phyloP scores from a whole-genome alignment of 169 alveolate species.

The Theileria equi region DNA sequence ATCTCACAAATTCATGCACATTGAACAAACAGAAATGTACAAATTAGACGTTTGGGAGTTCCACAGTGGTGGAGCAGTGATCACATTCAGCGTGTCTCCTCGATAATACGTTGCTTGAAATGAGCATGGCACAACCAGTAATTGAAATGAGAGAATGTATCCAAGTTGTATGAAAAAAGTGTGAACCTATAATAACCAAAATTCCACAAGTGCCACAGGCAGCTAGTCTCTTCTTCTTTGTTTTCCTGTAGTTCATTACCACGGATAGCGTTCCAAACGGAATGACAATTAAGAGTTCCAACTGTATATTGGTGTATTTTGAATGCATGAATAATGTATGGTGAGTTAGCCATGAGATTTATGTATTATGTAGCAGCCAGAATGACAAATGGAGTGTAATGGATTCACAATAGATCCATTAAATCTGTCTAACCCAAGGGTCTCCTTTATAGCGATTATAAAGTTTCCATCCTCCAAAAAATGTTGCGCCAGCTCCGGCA shows the following conservation, averaged over 20 bases:
- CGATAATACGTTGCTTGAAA: slow-evolving; percentile 36
- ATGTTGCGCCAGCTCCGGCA: too few relatives aligned
- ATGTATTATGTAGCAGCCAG: not conserved
- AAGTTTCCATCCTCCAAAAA: too few relatives aligned
- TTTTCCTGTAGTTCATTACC: slow-evolving; percentile 42
- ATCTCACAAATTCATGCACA: too few relatives aligned
- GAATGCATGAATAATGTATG: not conserved
- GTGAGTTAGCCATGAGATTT: not conserved
- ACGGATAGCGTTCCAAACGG: slow-evolving; percentile 48
- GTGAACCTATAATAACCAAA: slow-evolving; percentile 1
- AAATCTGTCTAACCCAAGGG: too few relatives aligned
- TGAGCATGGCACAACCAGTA: slow-evolving; percentile 56
- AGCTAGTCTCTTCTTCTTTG: not conserved
- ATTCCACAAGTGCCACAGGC: slow-evolving; percentile 37
- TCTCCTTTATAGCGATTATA: too few relatives aligned
- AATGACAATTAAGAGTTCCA: slow-evolving; percentile 30
- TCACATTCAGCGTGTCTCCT: too few relatives aligned
- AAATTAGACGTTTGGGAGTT: too few relatives aligned
- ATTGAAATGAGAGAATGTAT: slow-evolving; percentile 26
- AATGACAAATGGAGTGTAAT: not conserved
- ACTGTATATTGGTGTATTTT: slow-evolving; percentile 13
- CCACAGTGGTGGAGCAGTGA: too few relatives aligned
- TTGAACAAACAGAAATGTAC: too few relatives aligned
- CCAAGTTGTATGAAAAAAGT: slow-evolving; percentile 17
- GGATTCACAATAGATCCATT: too few relatives aligned